Evolutionary conservation across 148 eudicot genomes (phyloP).

Genomic region (Amaranthus cruentus): DNA sequence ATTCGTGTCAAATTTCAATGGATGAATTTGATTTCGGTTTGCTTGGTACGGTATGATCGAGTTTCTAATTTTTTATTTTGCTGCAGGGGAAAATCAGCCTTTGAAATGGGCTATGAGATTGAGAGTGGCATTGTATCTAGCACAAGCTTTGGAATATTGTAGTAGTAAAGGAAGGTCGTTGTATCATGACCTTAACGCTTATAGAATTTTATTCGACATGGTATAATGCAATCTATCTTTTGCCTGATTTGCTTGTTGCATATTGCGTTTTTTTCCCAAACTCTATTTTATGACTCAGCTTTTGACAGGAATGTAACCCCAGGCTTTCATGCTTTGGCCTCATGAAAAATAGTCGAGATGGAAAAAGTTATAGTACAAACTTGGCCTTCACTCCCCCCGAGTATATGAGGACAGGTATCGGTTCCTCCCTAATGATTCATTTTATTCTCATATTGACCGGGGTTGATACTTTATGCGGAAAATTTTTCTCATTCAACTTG

Average conservation of each 20-base stretch:
- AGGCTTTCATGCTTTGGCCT: slow-evolving; percentile 93
- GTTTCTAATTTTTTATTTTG: too few relatives aligned
- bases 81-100: too few relatives aligned
- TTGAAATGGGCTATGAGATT: too few relatives aligned
- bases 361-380: slow-evolving; percentile 87
- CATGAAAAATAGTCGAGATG: slow-evolving; percentile 92
- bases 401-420: slow-evolving; percentile 80
- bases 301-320: slow-evolving; percentile 76
- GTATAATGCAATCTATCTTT: slow-evolving; percentile 21
- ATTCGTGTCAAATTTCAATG: too few relatives aligned
- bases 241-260: not conserved
- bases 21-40: too few relatives aligned
- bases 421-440: not conserved
- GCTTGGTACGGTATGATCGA: too few relatives aligned
- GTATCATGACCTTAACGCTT: slow-evolving; percentile 47
- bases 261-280: not conserved
- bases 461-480: not conserved
- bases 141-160: too few relatives aligned
- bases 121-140: too few relatives aligned
- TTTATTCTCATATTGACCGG: not conserved
- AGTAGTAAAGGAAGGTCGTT: too few relatives aligned
- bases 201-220: slow-evolving; percentile 76
- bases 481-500: not conserved
- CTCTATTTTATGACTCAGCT: slow-evolving; percentile 23
- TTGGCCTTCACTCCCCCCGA: slow-evolving; percentile 94